Conservation (phyloP, 129 eudicot genomes). For the Helianthus tuberosus region DNA sequence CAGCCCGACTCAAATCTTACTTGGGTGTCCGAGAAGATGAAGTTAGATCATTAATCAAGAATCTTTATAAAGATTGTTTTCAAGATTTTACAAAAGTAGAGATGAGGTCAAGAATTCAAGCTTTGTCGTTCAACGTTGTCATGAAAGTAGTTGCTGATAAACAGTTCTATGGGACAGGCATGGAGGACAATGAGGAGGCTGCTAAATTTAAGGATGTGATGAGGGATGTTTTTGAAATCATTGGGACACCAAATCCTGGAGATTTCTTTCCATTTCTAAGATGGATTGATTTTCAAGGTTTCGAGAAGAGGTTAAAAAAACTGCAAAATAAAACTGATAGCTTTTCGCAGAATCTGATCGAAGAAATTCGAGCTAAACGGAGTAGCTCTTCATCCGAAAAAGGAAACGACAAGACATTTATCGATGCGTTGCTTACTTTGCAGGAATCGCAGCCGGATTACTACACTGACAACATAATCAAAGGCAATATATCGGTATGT, state of each 20-base stretch:
- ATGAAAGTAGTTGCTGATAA: slow-evolving; percentile 50
- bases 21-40: slow-evolving; percentile 28
- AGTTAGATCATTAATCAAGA: slow-evolving; percentile 16
- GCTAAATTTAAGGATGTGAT: slow-evolving; percentile 14
- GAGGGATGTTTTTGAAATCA: slow-evolving; percentile 24
- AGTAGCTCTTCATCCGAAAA: not conserved
- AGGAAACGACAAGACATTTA: slow-evolving; percentile 35
- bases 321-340: slow-evolving; percentile 32
- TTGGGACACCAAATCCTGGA: slow-evolving; percentile 36
- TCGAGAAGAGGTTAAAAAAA: slow-evolving; percentile 34
- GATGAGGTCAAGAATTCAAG: slow-evolving; percentile 36
- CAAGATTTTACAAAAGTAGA: slow-evolving; percentile 23
- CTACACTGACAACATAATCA: slow-evolving; percentile 56
- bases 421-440: slow-evolving; percentile 47
- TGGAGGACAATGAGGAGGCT: slow-evolving; percentile 35
- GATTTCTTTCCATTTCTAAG: slow-evolving; percentile 40
- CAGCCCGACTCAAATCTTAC: slow-evolving; percentile 22
- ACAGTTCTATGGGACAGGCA: slow-evolving; percentile 31
- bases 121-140: slow-evolving; percentile 39
- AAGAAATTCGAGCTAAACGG: slow-evolving; percentile 29
- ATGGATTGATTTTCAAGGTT: slow-evolving; percentile 45
- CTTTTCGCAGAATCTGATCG: slow-evolving; percentile 47
- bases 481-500: slow-evolving; percentile 53
- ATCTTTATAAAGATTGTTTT: slow-evolving; percentile 11
- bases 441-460: slow-evolving; percentile 53